Evolutionary conservation across 768 basidiomycete species (phyloP), one percentile per base, ranked within the genome.

Genomic region (Tricholoma furcatifolium): DNA sequence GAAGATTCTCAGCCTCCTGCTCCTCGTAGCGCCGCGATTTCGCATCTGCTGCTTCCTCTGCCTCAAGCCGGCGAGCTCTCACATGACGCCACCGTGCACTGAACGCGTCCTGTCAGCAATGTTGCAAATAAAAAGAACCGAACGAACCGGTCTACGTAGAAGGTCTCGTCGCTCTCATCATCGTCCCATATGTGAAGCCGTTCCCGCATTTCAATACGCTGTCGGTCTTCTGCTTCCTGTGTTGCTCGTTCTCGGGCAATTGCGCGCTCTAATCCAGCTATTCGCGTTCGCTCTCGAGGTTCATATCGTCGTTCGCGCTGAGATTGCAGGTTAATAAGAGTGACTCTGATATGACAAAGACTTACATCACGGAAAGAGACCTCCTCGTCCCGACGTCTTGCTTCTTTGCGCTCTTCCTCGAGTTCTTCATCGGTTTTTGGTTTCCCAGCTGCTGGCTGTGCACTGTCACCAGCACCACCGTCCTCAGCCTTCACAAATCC

Each of bases 281-380:
- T 88, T 46, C 94, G 84, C 6, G 83, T 76, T 24, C 93, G 80
- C 67, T 99, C 97, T 51, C 93, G 80, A 9, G 86, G 85, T 61
- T 98, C 96, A 43, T 95, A 94, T n/a, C 91, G 83, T 7, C 94
- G 84, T 67, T 98, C 95, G 42, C 93, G 85, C 93, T 98, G 58
- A 11, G 44, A 43, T 41, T n/a, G 7, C 20, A n/a, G 38, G 34
- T 50, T 1, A 42, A 21, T 11, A 3, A 38, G 17, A 12, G 34
- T 17, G 14, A 12, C 2, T 21, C 46, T 5, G 10, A 34, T 36
- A 21, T 20, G 34, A 18, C 18, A 40, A 36, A 55, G 51, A 82
- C 88, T 71, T 65, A 93, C 95, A 69, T 93, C 93, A 66, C 85
- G 77, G 69, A 92, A 92, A 4, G 91, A 89, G 36, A 83, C 76